Base-by-base conservation (phyloP, 192 early-diverging fungal genomes). In the Coemansia sp. region DNA sequence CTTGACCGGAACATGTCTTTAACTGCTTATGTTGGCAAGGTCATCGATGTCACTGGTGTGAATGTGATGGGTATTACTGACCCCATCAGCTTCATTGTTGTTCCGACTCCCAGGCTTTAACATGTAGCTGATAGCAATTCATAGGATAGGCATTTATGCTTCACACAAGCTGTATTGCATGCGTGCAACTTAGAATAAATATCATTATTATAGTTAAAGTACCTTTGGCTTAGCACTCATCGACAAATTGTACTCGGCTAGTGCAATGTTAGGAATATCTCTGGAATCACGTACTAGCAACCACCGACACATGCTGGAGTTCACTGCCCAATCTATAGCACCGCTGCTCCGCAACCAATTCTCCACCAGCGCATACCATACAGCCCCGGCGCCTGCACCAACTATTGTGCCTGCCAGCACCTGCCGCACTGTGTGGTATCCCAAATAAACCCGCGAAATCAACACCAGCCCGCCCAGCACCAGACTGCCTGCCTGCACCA, bases 231-330 rank as follows among this genome's bases (percentile, higher is more conserved):
- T 34, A 23, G 27, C 12, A 23, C 38, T n/a, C 43, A 28, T 58
- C 11, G 58, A 70, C 31, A 77, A 29, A 2, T 43, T 48, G 32
- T 77, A 76, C 46, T 76, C 73, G 8, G 58, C 55, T n/a, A 32
- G 46, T 2, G 62, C 66, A 42, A 76, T 65, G 22, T 76, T 62
- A 8, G 25, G 15, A 1, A 69, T 25, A 2, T 32, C 12, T 32
- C 59, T 57, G 3, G 75, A 77, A 22, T 77, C 75, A 23, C 75
- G 62, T 11, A 77, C 44, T 8, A 67, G 50, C 34, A 77, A 53
- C 75, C 75, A 77, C 21, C 28, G 51, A 27, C 62, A 60, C 1
- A 63, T 12, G 2, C 21, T 6, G 0, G 59, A 50, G 15, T 47
- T 42, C 41, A 77, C 29, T 2, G 43, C 49, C 10, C 12, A 1